A percentile compares a stretch with the other conserved stretches of the same genome.
Evolutionary conservation across 2,329 filamentous ascomycete species (phyloP).

Genomic region (Biscogniauxia marginata): DNA sequence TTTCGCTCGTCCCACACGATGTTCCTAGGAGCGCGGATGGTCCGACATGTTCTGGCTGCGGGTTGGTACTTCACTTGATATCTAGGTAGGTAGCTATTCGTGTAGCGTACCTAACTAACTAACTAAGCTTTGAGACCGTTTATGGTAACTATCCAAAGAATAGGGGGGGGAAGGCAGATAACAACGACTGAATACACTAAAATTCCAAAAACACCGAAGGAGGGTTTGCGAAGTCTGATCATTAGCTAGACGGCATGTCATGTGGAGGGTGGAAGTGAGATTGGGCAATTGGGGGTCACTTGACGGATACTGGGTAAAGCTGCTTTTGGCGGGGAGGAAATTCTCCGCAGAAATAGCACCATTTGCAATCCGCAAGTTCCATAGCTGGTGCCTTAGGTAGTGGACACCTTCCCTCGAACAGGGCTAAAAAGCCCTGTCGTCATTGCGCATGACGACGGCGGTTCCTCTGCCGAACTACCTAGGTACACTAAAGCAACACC

Average conservation of each 20-base stretch:
- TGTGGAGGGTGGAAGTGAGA: background rate
- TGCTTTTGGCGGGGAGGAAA: background rate
- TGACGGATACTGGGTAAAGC: background rate
- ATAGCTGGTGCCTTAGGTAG: no score
- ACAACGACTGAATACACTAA: background rate
- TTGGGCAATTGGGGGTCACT: background rate
- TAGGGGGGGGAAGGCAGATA: no score
- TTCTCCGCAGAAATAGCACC: no score
- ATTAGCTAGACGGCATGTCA: background rate
- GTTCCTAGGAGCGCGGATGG: slow-evolving; percentile 10
- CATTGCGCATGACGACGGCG: background rate
- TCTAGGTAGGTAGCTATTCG: no score
- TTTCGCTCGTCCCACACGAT: slow-evolving; percentile 17
- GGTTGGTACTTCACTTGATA: no score
- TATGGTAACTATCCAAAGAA: no score
- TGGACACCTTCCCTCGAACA: background rate
- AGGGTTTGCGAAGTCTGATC: background rate
- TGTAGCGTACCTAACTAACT: no score
- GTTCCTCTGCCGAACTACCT: background rate
- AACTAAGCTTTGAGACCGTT: no score
- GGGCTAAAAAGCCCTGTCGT: background rate
- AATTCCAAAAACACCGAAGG: background rate
- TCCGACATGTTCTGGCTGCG: slow-evolving; percentile 18
- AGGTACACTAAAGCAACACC: no score
- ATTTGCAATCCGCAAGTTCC: no score